Evolutionary conservation across 2,329 filamentous ascomycete species (phyloP).

Genomic region (Scytalidium sp.): DNA sequence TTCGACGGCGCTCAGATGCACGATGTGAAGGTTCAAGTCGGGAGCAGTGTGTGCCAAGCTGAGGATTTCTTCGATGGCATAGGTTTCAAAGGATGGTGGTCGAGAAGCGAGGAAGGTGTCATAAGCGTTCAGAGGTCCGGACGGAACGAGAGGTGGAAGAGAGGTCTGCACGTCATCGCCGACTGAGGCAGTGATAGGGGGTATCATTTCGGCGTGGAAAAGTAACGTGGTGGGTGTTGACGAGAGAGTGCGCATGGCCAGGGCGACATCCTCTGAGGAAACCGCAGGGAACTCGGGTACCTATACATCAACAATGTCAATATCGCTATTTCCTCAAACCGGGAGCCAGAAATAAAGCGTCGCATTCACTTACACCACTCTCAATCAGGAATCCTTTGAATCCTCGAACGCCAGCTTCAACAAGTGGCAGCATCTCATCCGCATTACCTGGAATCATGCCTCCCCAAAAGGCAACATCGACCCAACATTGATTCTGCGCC

Average conservation of each 20-base stretch:
- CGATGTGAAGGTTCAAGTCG: conserved; percentile 82
- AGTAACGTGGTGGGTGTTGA: conserved; percentile 86
- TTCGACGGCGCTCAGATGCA: conserved; percentile 67
- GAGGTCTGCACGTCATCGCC: conserved; percentile 73
- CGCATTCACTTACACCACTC: conserved; percentile 74
- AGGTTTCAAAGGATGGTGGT: conserved; percentile 86
- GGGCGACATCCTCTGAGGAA: conserved; percentile 71
- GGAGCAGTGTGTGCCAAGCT: conserved; percentile 78
- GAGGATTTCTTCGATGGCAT: conserved; percentile 83
- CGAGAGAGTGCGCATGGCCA: conserved; percentile 78
- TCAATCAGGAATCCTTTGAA: conserved; percentile 99
- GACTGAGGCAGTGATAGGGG: conserved; percentile 77
- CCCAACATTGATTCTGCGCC: conserved; percentile 87
- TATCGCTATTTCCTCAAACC: not conserved
- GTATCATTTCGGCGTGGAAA: conserved; percentile 99
- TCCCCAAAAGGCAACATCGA: conserved; percentile 98
- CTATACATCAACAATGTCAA: conserved; percentile 37
- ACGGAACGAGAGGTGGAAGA: conserved; percentile 65
- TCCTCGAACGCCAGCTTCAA: conserved; percentile 82
- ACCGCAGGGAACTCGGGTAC: conserved; percentile 95
- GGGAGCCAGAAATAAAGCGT: not conserved
- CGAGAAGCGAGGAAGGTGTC: conserved; percentile 89
- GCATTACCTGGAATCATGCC: conserved; percentile 91
- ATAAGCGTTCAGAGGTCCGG: conserved; percentile 74
- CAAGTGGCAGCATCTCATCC: conserved; percentile 72